phyloP scores from a whole-genome alignment of 768 basidiomycete species.

The Boletus rex-veris region DNA sequence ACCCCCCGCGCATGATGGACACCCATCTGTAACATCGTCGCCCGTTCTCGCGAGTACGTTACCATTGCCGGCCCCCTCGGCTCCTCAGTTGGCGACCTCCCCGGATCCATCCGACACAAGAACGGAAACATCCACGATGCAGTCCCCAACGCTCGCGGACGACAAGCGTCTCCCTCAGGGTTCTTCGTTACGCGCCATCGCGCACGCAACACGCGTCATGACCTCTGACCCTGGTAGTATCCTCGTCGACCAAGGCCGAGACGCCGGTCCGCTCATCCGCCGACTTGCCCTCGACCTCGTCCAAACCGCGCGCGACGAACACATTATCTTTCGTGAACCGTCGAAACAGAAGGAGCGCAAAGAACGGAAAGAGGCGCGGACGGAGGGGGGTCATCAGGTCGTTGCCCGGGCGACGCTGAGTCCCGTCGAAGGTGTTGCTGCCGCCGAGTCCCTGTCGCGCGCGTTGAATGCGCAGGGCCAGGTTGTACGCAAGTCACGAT shows the following conservation, averaged over 20 bases:
- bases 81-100: conserved; percentile 29
- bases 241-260: conserved; percentile 65
- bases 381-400: conserved; percentile 28
- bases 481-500: conserved; percentile 33
- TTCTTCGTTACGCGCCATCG: conserved; percentile 67
- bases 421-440: conserved; percentile 40
- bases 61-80: conserved; percentile 13
- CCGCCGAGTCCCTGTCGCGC: conserved; percentile 43
- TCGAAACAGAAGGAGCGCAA: conserved; percentile 45
- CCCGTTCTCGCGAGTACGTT: conserved; percentile 17
- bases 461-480: conserved; percentile 40
- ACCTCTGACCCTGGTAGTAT: conserved; percentile 72
- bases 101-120: conserved; percentile 20
- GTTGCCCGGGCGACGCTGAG: conserved; percentile 45
- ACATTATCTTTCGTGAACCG: conserved; percentile 40
- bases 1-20: conserved; percentile 11
- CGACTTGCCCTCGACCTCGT: conserved; percentile 66
- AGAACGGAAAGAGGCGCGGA: conserved; percentile 32
- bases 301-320: conserved; percentile 62
- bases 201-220: conserved; percentile 86
- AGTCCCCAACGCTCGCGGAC: conserved; percentile 23
- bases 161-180: conserved; percentile 49
- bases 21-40: conserved; percentile 16
- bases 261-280: conserved; percentile 58
- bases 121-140: conserved; percentile 28